Base-by-base conservation (phyloP, 73 alveolate genomes). In the Paramecium caudatum region DNA sequence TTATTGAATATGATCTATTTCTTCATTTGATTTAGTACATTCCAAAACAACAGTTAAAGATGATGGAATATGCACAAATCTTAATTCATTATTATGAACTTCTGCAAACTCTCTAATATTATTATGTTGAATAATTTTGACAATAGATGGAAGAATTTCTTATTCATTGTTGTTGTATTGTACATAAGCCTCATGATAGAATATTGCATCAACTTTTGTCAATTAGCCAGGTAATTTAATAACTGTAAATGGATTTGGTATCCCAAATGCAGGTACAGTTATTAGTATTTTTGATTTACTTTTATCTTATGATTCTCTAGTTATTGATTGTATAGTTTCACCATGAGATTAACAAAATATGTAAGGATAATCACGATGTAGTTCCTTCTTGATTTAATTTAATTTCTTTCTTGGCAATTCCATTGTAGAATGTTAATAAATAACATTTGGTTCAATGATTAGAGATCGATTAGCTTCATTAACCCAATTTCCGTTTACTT, bases 401-500 rank as follows among this genome's bases (percentile, higher is more conserved):
- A 86, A 65, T 62, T 27, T 74, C 47, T 16, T 34, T 74, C 88
- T 74, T 34, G 30, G 13, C 3, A 27, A 12, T 41, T 74, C 88
- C 68, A 74, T 41, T 0, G 88, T 37, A 1, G 43, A 1, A 74
- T 74, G 88, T 8, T 25, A 13, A 69, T 96, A 94, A 36, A 85
- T 91, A 15, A 90, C 91, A 90, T 97, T 94, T 6, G 97, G 98
- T 62, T 70, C 62, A 17, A 86, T 43, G 0, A 47, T 78, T 74
- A 82, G 55, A 91, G 91, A 74, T 81, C 62, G 32, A 91, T 81
- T 36, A 3, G 3, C 34, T 0, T 65, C 2, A 9, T 30, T 43
- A 30, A 65, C 36, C 99, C 99, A 96, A 43, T 74, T 90, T 9
- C 91, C 94, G 85, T 97, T 91, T 10, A 97, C 68, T 43, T 94